Conservation (phyloP, 176 grass and related monocot species). For the Eragrostis nindensis region DNA sequence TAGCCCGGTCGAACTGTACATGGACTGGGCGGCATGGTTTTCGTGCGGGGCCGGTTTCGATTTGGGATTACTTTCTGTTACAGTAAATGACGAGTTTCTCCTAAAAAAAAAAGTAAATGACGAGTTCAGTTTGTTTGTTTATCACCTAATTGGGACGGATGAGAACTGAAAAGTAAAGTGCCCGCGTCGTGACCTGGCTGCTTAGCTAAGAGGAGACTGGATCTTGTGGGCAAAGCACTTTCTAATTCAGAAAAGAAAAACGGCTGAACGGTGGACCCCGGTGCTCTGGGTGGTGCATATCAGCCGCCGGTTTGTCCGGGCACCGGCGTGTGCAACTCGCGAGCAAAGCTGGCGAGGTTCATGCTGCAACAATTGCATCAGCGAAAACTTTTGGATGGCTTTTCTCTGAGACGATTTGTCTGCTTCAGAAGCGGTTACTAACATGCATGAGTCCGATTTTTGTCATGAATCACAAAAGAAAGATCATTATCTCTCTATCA, state of each 20-base stretch:
- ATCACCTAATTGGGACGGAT: slow-evolving; percentile 18
- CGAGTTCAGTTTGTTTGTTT: not conserved
- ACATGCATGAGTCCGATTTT: not conserved
- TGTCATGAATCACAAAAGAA: too few species aligned
- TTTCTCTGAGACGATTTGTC: not conserved
- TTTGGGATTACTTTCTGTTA: slow-evolving; percentile 8
- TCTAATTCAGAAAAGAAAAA: not conserved
- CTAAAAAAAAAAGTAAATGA: too few species aligned
- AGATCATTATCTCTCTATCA: too few species aligned
- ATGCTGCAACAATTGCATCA: not conserved
- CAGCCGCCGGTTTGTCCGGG: not conserved
- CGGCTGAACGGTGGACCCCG: not conserved
- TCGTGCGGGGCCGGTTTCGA: not conserved
- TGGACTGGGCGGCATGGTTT: not conserved
- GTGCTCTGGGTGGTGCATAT: not conserved
- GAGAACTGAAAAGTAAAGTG: not conserved
- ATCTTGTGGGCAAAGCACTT: slow-evolving; percentile 10
- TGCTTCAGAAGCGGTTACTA: not conserved
- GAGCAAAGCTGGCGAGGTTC: not conserved
- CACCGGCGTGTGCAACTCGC: not conserved
- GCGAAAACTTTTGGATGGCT: not conserved
- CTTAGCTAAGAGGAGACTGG: slow-evolving; percentile 34
- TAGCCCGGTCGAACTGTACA: not conserved
- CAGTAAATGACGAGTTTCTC: too few species aligned
- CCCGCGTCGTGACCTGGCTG: slow-evolving; percentile 22